Evolutionary conservation across 2,329 filamentous ascomycete genomes (phyloP), one percentile per base, ranked within the genome.

Genomic region (Claviceps citrina): DNA sequence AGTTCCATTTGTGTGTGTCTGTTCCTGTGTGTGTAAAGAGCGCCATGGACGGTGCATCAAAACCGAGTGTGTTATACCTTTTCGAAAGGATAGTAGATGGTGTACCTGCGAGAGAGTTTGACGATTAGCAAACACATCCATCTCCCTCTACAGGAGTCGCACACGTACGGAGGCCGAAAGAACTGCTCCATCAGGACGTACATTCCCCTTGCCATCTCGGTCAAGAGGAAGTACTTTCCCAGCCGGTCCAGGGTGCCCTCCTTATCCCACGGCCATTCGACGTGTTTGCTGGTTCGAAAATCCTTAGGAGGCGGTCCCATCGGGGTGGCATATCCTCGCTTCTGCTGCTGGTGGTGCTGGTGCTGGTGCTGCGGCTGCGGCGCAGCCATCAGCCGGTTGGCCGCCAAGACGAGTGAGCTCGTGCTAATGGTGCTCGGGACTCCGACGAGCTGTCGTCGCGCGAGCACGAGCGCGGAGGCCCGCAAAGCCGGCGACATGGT

Each of bases 41-140:
- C n/a, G n/a, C n/a, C n/a, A n/a, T n/a, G n/a, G n/a, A n/a, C 12
- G 27, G 8, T 10, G 12, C 22, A 18, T 16, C 7, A 5, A 24
- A 4, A 15, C 15, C n/a, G 22, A 5, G 10, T 20, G 7, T n/a
- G 9, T 37, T 55, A 63, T 63, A 77, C 73, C 72, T 98, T 98
- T 63, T 98, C 91, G 64, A 95, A 98, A 32, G 91, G 91, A 59
- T 98, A 98, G 70, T 78, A 94, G 58, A 98, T 98, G 38, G 91
- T 98, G 65, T 96, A 95, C 54, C 87, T 94, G 44, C 22, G 33
- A 7, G 22, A 22, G 33, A 7, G 22, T n/a, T 18, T 16, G 6
- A 12, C 13, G 13, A 40, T 46, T 39, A 48, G 40, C 10, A 7
- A 10, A 16, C 16, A 24, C 22, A 24, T 8, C 22, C 20, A 16